phyloP scores from a whole-genome alignment of 768 basidiomycete species.

The Gyrodon lividus region DNA sequence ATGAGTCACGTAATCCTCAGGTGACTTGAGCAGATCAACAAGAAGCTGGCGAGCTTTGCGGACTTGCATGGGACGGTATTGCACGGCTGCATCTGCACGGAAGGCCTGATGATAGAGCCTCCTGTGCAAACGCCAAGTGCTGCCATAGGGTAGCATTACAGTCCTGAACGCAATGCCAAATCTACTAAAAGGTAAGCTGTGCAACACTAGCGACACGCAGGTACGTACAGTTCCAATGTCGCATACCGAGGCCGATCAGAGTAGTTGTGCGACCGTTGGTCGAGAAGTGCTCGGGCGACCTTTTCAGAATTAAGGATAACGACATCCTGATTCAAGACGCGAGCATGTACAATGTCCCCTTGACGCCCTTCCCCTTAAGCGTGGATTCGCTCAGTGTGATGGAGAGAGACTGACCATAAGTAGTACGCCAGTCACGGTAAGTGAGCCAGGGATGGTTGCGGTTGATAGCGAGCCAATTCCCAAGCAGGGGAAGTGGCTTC shows the following conservation, averaged over 20 bases:
- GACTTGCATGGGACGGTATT: constrained; percentile 18
- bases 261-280: constrained; percentile 42
- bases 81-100: constrained; percentile 7
- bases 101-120: constrained; percentile 30
- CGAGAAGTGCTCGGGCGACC: constrained; percentile 40
- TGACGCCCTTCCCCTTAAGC: neutral
- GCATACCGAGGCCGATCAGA: constrained; percentile 38
- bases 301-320: constrained; percentile 41
- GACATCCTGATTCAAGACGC: constrained; percentile 41
- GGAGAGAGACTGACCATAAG: constrained; percentile 18
- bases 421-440: constrained; percentile 23
- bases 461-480: constrained; percentile 45
- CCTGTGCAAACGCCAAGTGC: constrained; percentile 32
- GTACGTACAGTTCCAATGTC: constrained; percentile 38
- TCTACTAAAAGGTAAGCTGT: constrained; percentile 27
- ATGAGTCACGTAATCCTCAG: constrained; percentile 25
- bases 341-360: constrained; percentile 45
- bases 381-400: neutral
- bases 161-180: constrained; percentile 40
- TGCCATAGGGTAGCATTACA: constrained; percentile 36
- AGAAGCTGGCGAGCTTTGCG: constrained; percentile 35
- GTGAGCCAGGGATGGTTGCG: constrained; percentile 29
- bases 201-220: neutral
- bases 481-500: constrained; percentile 42
- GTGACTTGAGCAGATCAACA: constrained; percentile 30